These are phyloP conservation scores for Fraxinus nigra DNA, from an alignment of 305 asterid species.

Conservation along the genomic window DNA sequence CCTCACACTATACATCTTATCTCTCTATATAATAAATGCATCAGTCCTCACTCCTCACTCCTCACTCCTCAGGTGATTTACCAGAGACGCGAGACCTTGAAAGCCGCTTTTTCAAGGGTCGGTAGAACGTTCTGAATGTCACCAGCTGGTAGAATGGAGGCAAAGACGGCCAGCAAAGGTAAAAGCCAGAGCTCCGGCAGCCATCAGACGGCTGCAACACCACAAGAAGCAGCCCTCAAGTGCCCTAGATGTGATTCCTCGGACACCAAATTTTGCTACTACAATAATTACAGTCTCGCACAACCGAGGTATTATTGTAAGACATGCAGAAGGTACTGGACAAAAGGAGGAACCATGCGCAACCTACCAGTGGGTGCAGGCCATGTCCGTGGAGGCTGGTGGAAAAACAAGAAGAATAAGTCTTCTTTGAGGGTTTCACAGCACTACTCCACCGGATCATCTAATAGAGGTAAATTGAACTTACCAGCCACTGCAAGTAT, in stretches of 20 bases:
- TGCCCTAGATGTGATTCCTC: not conserved
- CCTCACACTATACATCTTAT: not conserved
- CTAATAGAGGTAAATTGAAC: not conserved
- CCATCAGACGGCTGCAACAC: not conserved
- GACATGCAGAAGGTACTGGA: conserved; percentile 2
- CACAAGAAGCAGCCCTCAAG: not conserved
- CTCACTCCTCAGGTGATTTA: no score
- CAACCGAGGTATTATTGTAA: not conserved
- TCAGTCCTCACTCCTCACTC: not conserved
- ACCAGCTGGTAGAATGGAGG: not conserved
- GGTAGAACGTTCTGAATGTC: not conserved
- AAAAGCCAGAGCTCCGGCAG: not conserved
- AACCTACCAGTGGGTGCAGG: not conserved
- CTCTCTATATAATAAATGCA: not conserved
- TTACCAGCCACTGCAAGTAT: not conserved
- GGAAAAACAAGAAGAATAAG: not conserved
- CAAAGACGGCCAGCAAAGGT: not conserved
- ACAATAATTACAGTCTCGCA: not conserved
- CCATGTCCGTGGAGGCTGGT: not conserved
- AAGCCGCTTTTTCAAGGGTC: not conserved
- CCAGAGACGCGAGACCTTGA: no score
- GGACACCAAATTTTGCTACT: not conserved
- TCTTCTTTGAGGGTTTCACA: not conserved
- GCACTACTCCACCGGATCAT: not conserved
- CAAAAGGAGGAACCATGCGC: not conserved